Base-by-base conservation (phyloP, 2,329 filamentous ascomycete genomes). In the Sclerotinia nivalis region DNA sequence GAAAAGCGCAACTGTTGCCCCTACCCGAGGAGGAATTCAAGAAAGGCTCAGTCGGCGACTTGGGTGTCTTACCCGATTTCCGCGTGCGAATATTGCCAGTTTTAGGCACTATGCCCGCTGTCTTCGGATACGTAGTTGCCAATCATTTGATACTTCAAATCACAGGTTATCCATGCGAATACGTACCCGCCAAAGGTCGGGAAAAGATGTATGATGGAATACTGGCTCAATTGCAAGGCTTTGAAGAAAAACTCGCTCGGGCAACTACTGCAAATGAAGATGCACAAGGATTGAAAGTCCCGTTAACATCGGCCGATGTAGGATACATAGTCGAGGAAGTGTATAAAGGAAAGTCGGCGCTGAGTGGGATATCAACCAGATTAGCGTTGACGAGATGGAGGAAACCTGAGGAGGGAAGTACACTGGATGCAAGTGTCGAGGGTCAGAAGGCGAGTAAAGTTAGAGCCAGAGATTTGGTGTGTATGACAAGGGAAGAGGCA, bases 151-250 rank as follows among this genome's bases (percentile, higher is more conserved):
- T 99, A 73, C 86, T 97, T 69, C 88, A 89, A 70, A 87, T 98
- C 60, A 81, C 85, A 73, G 92, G 89, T 10, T 99, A 99, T 76
- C 96, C 96, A 0, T 87, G 91, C 61, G 93, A 97, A 73, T 97
- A 96, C 78, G 82, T 93, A 0, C 88, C 90, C 0, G 89, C 88
- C 66, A 97, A 97, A 80, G 89, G 88, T 13, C 86, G 95, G 22
- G 93, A 97, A 61, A 97, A 97, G 82, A 89, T 97, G 85, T 97
- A 97, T 80, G 94, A 97, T 70, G 88, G 89, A 50, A 91, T 97
- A 45, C 82, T 96, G 4, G 88, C 89, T 0, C 85, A 86, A 28
- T 81, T 98, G 2, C 93, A 97, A 78, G 89, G 89, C 40, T 84
- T 87, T 20, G 93, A 97, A 78, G 93, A 96, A 78, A 90, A 92